Base-by-base conservation (phyloP, 768 basidiomycete genomes). In the Boletus fagicola region DNA sequence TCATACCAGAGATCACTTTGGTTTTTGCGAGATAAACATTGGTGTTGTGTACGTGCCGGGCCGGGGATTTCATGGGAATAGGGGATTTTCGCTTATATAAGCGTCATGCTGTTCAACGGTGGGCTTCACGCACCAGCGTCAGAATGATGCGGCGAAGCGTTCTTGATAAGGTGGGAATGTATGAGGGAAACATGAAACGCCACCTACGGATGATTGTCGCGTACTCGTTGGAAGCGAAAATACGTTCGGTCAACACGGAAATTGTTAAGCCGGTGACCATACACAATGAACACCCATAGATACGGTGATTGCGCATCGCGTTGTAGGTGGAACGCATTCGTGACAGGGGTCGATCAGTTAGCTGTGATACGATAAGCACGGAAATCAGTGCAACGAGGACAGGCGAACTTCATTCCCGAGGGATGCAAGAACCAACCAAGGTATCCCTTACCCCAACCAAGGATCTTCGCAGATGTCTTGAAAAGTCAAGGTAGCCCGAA, bases 391-490 rank as follows among this genome's bases (percentile, higher is more conserved):
- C 61, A 61, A 59, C 9, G 61, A 49, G 42, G 47, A 31, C 49
- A 44, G 5, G 28, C 8, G 31, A 26, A 5, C 15, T 48, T 62
- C 62, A 64, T 64, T 61, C 62, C 62, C 62, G 62, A 49, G 57
- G 49, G 51, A 31, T 38, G 36, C 16, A 46, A 20, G 56, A 58
- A 39, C 35, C 20, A 31, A 36, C 5, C 30, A 24, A 42, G 30
- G 30, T 11, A 18, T 18, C 15, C 26, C n/a, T 7, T 16, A 22
- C 31, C 31, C 56, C 45, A 39, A 20, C n/a, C 24, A 26, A 31
- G 22, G 44, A 57, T 57, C 39, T 40, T 56, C 45, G 36, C 11
- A 1, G 22, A n/a, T 38, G 8, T 9, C n/a, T 20, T 12, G 52
- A 55, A 39, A 47, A 20, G 38, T 40, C 36, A 28, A 49, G 54